Evolutionary conservation across 2,329 filamentous ascomycete genomes (phyloP).

Genomic region (Neonectria coccinea): DNA sequence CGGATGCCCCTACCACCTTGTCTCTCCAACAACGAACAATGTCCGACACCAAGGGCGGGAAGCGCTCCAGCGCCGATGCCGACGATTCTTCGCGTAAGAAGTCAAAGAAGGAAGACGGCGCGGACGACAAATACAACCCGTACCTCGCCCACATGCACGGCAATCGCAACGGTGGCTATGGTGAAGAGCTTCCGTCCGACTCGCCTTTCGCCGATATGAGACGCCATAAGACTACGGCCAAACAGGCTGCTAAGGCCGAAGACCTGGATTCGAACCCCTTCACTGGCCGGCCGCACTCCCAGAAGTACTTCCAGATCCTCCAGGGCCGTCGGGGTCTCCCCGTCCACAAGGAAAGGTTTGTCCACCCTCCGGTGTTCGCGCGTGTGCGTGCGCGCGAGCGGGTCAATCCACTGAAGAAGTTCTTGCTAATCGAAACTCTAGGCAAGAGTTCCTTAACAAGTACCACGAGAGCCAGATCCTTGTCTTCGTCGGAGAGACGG

Average conservation of each 20-base stretch:
- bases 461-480: conserved; percentile 96
- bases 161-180: conserved; percentile 56
- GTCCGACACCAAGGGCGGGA: conserved; percentile 55
- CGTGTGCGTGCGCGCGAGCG: not conserved
- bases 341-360: conserved; percentile 88
- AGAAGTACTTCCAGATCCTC: conserved; percentile 90
- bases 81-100: conserved; percentile 59
- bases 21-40: conserved; percentile 46
- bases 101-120: conserved; percentile 53
- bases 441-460: conserved; percentile 91
- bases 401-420: conserved; percentile 1
- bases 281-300: conserved; percentile 80
- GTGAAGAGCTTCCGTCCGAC: conserved; percentile 49
- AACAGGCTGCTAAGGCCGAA: conserved; percentile 79
- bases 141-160: conserved; percentile 93
- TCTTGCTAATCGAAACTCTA: conserved; percentile 47
- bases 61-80: conserved; percentile 59
- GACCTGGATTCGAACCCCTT: conserved; percentile 88
- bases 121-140: conserved; percentile 70
- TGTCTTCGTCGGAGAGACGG: conserved; percentile 98
- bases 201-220: conserved; percentile 74
- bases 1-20: conserved; percentile 13
- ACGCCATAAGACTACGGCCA: conserved; percentile 83
- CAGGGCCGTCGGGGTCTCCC: conserved; percentile 86
- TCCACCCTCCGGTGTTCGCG: conserved; percentile 11